Evolutionary conservation across 768 basidiomycete species (phyloP), one percentile per base, ranked within the genome.

Genomic region (Auriscalpium orientale): DNA sequence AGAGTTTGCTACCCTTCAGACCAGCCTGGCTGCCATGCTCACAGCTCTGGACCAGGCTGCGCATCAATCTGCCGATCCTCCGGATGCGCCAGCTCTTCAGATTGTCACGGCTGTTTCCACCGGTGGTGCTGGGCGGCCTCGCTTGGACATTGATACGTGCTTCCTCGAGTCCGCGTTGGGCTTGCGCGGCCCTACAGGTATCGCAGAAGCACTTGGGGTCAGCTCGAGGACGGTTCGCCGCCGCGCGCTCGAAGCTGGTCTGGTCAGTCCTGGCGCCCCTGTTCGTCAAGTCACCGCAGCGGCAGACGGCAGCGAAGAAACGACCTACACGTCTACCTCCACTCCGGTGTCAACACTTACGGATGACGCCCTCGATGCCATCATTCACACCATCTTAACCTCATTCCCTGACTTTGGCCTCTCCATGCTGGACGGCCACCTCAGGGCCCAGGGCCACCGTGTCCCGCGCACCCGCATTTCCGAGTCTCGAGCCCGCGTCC

Each of bases 71-170:
- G 8, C 45, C 34, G 53, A 55, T 20, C 55, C 50, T 40, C 58
- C 45, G 6, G 43, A 50, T 40, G 33, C 33, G 20, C 13, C 46
- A 15, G 18, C 51, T 12, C 43, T 56, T 8, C 22, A 20, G 13
- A 47, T 50, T n/a, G 8, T 28, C 28, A 16, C 36, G 12, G 52
- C 22, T 6, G 40, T 45, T 56, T n/a, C 28, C 9, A 62, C 64
- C 18, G 60, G 65, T 1, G 46, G 44, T 11, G 53, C 54, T 3
- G 70, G 71, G 1, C 60, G 65, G 3, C 71, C 70, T 1, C 49
- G 62, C 6, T 58, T 68, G 4, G 57, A 65, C 9, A 70, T 71
- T 21, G 64, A 72, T 37, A 60, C 57, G 3, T 50, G 61, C 4
- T 61, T 71, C 40, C 61, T 70, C 2, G 28, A 54, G n/a, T 49